A percentile compares a stretch with the other conserved stretches of the same genome.
Conservation (phyloP, 2,329 filamentous ascomycete species). For the Pseudogymnoascus sp. region DNA sequence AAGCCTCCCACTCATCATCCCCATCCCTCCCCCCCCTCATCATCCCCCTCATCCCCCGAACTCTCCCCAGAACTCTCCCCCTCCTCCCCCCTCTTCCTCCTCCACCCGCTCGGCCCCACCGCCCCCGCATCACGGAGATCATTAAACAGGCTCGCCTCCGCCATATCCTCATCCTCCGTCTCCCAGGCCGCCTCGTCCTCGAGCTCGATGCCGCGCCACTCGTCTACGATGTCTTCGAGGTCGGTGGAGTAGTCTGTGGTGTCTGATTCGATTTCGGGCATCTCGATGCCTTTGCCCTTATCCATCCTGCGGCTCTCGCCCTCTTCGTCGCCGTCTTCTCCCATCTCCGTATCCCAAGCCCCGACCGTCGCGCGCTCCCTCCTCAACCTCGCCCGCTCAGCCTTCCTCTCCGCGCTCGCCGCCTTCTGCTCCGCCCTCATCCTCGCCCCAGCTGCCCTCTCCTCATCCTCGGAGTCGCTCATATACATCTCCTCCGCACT, state of each 20-base stretch:
- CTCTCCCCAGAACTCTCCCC: background rate
- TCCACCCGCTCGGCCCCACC: background rate
- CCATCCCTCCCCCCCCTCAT: background rate
- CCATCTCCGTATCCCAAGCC: background rate
- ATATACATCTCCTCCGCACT: constrained; percentile 44
- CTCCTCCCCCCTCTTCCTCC: background rate
- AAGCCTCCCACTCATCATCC: background rate
- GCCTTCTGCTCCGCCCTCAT: background rate
- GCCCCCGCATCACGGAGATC: background rate
- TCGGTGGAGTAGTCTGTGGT: background rate
- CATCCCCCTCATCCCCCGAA: background rate
- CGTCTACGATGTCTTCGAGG: background rate
- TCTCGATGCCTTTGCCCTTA: background rate
- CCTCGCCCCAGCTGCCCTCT: background rate
- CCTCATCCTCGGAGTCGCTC: constrained; percentile 35
- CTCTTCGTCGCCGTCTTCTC: background rate
- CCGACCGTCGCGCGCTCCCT: background rate
- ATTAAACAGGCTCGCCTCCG: background rate
- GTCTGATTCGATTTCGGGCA: background rate
- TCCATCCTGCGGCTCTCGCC: background rate
- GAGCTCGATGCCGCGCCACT: background rate
- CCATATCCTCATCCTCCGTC: constrained; percentile 6
- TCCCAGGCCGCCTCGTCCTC: background rate
- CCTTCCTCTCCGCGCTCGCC: background rate
- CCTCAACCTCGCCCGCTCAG: background rate